Percentiles rank a stretch among this genome's conserved stretches.
These are phyloP conservation scores for Nicotiana undulata DNA, from an alignment of 257 asterid genomes.

Conservation along the genomic window DNA sequence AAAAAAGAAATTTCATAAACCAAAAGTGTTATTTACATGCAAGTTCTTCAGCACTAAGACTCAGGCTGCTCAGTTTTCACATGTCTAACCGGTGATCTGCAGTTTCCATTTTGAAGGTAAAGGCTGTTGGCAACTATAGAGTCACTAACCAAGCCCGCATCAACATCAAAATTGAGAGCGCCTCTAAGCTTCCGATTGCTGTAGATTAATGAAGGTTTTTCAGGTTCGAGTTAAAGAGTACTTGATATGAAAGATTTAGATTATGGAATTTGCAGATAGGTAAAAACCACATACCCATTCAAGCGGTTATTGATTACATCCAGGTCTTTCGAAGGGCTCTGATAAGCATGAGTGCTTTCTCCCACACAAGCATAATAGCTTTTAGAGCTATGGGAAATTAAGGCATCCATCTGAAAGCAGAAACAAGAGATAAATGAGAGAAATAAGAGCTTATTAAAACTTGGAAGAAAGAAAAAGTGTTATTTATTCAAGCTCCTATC, in stretches of 20 bases:
- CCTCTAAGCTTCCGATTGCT: conserved; percentile 72
- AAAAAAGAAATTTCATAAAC: background rate
- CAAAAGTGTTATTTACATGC: conserved; percentile 33
- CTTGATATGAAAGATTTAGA: background rate
- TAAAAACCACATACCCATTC: conserved; percentile 51
- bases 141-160: conserved; percentile 85
- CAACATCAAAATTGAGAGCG: conserved; percentile 68
- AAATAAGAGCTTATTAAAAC: background rate
- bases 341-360: conserved; percentile 96
- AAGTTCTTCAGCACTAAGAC: conserved; percentile 17
- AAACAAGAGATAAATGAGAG: conserved; percentile 4
- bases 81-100: conserved; percentile 24
- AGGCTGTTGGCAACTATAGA: conserved; percentile 76
- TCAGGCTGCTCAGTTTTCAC: conserved; percentile 76
- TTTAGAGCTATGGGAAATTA: conserved; percentile 80
- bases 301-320: conserved; percentile 78
- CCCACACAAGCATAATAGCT: conserved; percentile 98
- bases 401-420: conserved; percentile 75
- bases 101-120: conserved; percentile 48
- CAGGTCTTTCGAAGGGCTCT: conserved; percentile 97
- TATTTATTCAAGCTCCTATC: background rate
- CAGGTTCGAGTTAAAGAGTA: background rate
- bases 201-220: conserved; percentile 14
- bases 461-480: background rate
- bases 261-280: background rate